A percentile compares a stretch with the other conserved stretches of the same genome.
phyloP scores from a whole-genome alignment of 2,329 filamentous ascomycete genomes.

The Sclerotiophoma versabilis region DNA sequence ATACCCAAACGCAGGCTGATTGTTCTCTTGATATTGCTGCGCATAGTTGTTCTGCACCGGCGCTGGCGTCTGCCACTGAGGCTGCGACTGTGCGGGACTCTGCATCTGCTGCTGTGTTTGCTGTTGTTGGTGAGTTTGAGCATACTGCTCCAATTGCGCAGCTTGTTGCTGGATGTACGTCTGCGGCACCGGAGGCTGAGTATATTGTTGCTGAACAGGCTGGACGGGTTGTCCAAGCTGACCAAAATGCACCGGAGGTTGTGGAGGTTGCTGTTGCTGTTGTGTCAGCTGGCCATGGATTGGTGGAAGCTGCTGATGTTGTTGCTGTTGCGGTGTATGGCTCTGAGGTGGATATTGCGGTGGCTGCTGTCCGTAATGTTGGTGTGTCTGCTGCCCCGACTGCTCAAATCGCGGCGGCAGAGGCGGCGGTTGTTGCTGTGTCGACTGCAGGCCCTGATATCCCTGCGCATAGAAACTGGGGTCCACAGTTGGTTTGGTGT shows the following conservation, averaged over 20 bases:
- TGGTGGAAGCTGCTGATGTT: constrained; percentile 19
- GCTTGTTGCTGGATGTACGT: constrained; percentile 27
- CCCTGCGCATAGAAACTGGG: constrained; percentile 36
- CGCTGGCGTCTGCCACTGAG: constrained; percentile 31
- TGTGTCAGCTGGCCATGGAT: constrained; percentile 3
- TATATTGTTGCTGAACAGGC: constrained; percentile 24
- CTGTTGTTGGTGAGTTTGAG: constrained; percentile 14
- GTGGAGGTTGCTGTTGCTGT: constrained; percentile 22
- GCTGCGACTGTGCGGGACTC: constrained; percentile 21
- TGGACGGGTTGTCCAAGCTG: constrained; percentile 27
- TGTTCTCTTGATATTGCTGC: constrained; percentile 21
- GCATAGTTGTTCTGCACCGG: constrained; percentile 18
- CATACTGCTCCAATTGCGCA: constrained; percentile 12
- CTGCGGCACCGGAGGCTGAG: constrained; percentile 17
- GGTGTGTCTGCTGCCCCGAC: constrained; percentile 21
- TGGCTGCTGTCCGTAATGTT: constrained; percentile 22
- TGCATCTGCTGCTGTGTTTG: constrained; percentile 16
- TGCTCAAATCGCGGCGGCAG: constrained; percentile 24
- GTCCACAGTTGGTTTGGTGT: constrained; percentile 39
- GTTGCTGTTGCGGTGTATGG: not conserved
- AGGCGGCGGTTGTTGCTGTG: constrained; percentile 19
- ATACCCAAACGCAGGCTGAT: constrained; percentile 17
- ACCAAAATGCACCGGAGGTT: constrained; percentile 23
- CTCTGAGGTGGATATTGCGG: constrained; percentile 10
- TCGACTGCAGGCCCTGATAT: constrained; percentile 31